Evolutionary conservation across 495 filamentous ascomycete genomes (phyloP).

Genomic region (Penicillium atrosanguineum): DNA sequence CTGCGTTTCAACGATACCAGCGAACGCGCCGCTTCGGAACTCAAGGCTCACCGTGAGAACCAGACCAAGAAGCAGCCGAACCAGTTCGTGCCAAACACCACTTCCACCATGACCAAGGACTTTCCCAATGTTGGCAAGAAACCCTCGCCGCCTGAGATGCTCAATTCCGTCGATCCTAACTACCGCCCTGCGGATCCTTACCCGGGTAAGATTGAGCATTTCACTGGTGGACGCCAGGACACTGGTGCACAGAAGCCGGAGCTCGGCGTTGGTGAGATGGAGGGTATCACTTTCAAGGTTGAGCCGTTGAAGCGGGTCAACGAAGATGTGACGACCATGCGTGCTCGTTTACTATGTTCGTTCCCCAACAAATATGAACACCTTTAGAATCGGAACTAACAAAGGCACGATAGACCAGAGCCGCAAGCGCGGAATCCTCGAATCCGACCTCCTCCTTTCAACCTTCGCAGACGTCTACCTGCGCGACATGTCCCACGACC

Average conservation of each 20-base stretch:
- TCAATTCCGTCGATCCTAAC: conserved; percentile 54
- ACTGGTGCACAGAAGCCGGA: conserved; percentile 57
- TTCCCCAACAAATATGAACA: conserved; percentile 19
- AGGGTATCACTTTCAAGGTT: conserved; percentile 82
- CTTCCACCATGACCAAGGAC: conserved; percentile 60
- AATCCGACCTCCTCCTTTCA: conserved; percentile 91
- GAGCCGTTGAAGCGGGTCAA: conserved; percentile 79
- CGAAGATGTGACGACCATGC: conserved; percentile 79
- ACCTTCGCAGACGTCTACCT: conserved; percentile 88
- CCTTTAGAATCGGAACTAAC: neutral
- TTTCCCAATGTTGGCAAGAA: conserved; percentile 58
- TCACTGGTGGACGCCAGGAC: conserved; percentile 59
- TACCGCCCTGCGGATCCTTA: conserved; percentile 58
- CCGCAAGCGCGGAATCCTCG: conserved; percentile 93
- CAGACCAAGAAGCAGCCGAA: conserved; percentile 58
- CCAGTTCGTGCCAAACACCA: conserved; percentile 62
- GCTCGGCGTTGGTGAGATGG: conserved; percentile 85
- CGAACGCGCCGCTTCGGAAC: conserved; percentile 30
- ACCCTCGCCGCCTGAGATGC: conserved; percentile 58
- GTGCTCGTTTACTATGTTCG: conserved; percentile 86
- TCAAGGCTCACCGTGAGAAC: conserved; percentile 47
- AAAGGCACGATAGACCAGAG: conserved; percentile 73
- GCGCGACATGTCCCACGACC: conserved; percentile 62
- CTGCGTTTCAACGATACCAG: conserved; percentile 32
- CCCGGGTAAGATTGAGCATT: conserved; percentile 58